phyloP scores from a whole-genome alignment of 331 rosid species.

The Rosa hybrid region DNA sequence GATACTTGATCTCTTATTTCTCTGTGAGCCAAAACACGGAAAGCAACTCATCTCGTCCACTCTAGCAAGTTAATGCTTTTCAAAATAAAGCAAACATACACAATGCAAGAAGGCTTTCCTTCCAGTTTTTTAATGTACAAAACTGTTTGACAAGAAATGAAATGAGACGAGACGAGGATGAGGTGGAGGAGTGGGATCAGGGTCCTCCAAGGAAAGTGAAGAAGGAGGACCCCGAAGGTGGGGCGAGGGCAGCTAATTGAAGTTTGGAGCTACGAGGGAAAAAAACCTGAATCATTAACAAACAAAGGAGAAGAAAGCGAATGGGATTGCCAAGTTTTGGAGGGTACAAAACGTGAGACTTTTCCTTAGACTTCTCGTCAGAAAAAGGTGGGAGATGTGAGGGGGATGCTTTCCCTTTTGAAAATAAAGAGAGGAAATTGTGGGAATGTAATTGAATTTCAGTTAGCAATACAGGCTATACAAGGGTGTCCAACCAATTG shows the following conservation, averaged over 20 bases:
- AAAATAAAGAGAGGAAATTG: conserved; percentile 25
- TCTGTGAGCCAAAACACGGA: conserved; percentile 66
- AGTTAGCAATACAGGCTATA: conserved; percentile 21
- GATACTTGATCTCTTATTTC: conserved; percentile 47
- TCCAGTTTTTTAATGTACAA: not conserved
- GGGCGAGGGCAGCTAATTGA: conserved; percentile 29
- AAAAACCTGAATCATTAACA: conserved; percentile 19
- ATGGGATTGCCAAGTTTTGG: conserved; percentile 26
- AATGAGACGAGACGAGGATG: not conserved
- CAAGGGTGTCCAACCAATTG: conserved; percentile 3
- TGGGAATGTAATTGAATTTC: conserved; percentile 25
- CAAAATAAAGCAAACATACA: not conserved
- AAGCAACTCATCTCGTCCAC: conserved; percentile 68
- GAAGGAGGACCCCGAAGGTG: conserved; percentile 67
- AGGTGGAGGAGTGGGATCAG: conserved; percentile 30
- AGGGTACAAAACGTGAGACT: conserved; percentile 32
- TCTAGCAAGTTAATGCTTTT: not conserved
- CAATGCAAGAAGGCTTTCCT: conserved; percentile 1
- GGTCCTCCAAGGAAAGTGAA: conserved; percentile 74
- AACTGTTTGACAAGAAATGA: conserved; percentile 5
- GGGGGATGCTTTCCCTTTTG: conserved; percentile 34
- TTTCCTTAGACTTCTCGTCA: conserved; percentile 46
- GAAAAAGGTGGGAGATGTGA: conserved; percentile 55
- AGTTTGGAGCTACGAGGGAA: conserved; percentile 17
- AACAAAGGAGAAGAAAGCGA: conserved; percentile 14